Base-by-base conservation (phyloP, 805 yeast genomes). In the Sungouiozyma ichnusensis region DNA sequence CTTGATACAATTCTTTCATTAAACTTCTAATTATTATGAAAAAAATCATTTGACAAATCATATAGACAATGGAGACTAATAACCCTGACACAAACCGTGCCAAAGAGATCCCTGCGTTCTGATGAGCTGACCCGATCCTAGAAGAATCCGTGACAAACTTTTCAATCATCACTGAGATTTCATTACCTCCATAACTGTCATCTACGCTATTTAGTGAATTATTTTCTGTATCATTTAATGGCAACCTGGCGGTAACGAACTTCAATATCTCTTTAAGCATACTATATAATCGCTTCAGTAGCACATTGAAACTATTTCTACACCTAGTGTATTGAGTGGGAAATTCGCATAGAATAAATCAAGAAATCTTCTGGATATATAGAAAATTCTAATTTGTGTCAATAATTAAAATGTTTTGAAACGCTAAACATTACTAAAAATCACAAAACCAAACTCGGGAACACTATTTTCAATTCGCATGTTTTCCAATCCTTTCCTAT, bases 401-500 rank as follows among this genome's bases (percentile, higher is more conserved):
- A n/a, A n/a, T n/a, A n/a, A n/a, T n/a, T n/a, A n/a, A n/a, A n/a
- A n/a, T n/a, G n/a, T n/a, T n/a, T n/a, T n/a, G n/a, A n/a, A n/a
- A n/a, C n/a, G n/a, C n/a, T n/a, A n/a, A n/a, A n/a, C n/a, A n/a
- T n/a, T n/a, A n/a, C n/a, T n/a, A n/a, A n/a, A n/a, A n/a, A n/a
- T n/a, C n/a, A n/a, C n/a, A n/a, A n/a, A n/a, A n/a, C n/a, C n/a
- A n/a, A n/a, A n/a, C n/a, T n/a, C n/a, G n/a, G n/a, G n/a, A n/a
- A n/a, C 7, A 33, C 20, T 8, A n/a, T 4, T 33, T 32, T 50
- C 70, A 85, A 57, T 88, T 87, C 50, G 97, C 97, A 65, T 86
- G 90, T 71, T 90, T 90, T 72, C 88, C 81, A 31, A 97, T 90
- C 97, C 97, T 90, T 69, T 90, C 97, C 60, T 82, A 79, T 45